Conservation (phyloP, 2,329 filamentous ascomycete species). For the Exophiala lecanii-corni region DNA sequence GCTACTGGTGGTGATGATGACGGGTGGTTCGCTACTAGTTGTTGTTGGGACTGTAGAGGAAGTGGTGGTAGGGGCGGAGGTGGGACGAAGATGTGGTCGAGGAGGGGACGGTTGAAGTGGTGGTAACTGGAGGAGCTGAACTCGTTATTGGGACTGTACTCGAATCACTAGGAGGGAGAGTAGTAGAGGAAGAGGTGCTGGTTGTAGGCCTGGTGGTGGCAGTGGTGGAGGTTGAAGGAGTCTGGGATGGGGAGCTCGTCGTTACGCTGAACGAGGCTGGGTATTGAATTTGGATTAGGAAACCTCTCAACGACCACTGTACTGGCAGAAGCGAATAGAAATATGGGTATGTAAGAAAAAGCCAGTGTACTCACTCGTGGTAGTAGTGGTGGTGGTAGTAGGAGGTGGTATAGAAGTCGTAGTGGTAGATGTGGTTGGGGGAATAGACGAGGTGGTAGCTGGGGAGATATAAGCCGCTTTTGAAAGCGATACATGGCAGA, state of each 20-base stretch:
- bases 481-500: background rate
- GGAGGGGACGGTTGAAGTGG: slow-evolving; percentile 1
- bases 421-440: slow-evolving; percentile 16
- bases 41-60: slow-evolving; percentile 10
- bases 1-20: slow-evolving; percentile 19
- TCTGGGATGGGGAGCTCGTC: no score
- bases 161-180: slow-evolving; percentile 6
- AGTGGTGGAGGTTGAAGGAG: slow-evolving; percentile 9
- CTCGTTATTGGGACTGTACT: slow-evolving; percentile 63
- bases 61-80: slow-evolving; percentile 5
- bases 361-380: background rate
- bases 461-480: background rate
- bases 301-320: background rate
- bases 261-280: slow-evolving; percentile 14
- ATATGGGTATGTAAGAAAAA: no score
- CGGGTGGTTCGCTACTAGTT: slow-evolving; percentile 17
- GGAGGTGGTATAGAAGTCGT: slow-evolving; percentile 8
- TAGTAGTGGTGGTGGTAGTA: slow-evolving; percentile 10
- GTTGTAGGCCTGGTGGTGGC: slow-evolving; percentile 9
- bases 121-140: slow-evolving; percentile 12
- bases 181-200: slow-evolving; percentile 8
- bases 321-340: no score
- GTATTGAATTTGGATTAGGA: background rate
- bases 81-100: slow-evolving; percentile 10
- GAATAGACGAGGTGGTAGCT: slow-evolving; percentile 1